Base-by-base conservation (phyloP, 2,329 filamentous ascomycete species). In the Talaromyces albobiverticillius region DNA sequence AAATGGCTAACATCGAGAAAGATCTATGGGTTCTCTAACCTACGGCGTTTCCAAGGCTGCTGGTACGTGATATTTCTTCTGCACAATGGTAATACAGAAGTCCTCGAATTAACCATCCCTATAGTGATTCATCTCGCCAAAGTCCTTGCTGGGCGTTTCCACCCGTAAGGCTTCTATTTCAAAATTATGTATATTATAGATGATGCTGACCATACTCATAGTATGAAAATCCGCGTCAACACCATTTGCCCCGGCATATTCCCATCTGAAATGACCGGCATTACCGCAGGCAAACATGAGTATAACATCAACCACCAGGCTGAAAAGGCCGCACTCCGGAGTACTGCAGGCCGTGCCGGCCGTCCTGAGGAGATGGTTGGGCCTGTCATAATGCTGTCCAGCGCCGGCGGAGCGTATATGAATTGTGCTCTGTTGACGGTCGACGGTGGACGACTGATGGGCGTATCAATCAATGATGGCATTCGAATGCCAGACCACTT, bases 331-430 rank as follows among this genome's bases (percentile, higher is more conserved):
- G 62, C 60, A 2, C 53, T 57, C n/a, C 58, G 63, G 11, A 63
- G 51, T 36, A 64, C 63, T 9, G 55, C 61, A 2, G 61, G 62
- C 13, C 63, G 63, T 2, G 51, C 63, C 4, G 63, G 63, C 11
- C 55, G 58, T 7, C 62, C 61, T 2, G 62, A 64, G 48, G 63
- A 66, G 53, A 65, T 65, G 11, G 62, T 64, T 8, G 64, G 58
- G 0, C 62, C 62, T 3, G 60, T 62, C 3, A 22, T 66, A 18
- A 34, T 65, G 54, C 55, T 66, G 41, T 60, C 60, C 2, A 63
- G 60, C 45, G 41, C 61, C 6, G 62, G 57, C 9, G 64, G 62
- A 32, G 62, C 55, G 3, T 65, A 65, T 49, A 66, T 65, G 59
- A 66, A 64, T 51, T 56, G 55, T 45, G 63, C 61, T 1, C 51